Evolutionary conservation across 2,329 filamentous ascomycete species (phyloP), one percentile per base, ranked within the genome.

Genomic region (Nannizzia gypsea): DNA sequence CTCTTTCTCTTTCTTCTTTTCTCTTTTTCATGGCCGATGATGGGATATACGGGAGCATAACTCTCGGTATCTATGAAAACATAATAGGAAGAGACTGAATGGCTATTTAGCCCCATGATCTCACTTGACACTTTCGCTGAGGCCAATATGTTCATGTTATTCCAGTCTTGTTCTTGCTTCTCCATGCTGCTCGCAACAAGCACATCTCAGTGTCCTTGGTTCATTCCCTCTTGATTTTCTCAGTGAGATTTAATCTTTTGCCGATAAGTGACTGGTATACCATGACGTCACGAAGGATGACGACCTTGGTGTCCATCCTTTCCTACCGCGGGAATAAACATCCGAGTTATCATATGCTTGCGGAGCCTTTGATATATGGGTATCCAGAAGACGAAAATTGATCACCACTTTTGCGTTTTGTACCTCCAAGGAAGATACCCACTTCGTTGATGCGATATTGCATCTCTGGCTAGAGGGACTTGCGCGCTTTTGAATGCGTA

Each of bases 1-100:
- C 44, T 58, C 31, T 59, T 24, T 44, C 56, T 56, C 8, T 44
- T 22, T 48, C 44, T 28, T 50, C 44, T 59, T 54, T 42, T 60
- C 58, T 34, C 42, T 57, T 31, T 34, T 38, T 40, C 57, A 59
- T 38, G 61, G 61, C 61, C 60, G 40, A 63, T 63, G 61, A 63
- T 63, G 61, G 57, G 61, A 56, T 54, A 54, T 54, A 54, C 55
- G 44, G 57, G 56, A 46, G 31, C 13, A 40, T 26, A 58, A 57
- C 44, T 50, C 56, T 57, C 56, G 60, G 59, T 63, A 58, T 31
- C 59, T 58, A 52, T 36, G 57, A 61, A 61, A 54, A 59, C 52
- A 50, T 50, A 59, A 63, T 63, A 63, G 61, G 61, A 63, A 63
- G 61, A 63, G 61, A 63, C 61, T 63, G 61, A 63, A 9, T 54